Evolutionary conservation across 1,139 yeast species (phyloP), one percentile per base, ranked within the genome.

Genomic region (Blastobotrys serpentis): DNA sequence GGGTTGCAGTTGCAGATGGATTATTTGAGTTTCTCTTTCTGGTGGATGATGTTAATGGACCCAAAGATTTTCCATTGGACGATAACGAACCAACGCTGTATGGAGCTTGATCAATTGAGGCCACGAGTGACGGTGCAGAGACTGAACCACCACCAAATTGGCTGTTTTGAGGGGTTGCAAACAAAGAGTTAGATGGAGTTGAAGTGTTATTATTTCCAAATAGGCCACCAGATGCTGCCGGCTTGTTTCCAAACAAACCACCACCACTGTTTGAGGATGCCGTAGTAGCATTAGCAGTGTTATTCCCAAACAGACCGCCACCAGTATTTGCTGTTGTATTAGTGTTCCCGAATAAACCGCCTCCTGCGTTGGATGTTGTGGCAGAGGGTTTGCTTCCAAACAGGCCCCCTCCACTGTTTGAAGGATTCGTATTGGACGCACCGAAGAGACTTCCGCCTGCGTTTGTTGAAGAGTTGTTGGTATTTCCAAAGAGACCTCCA

Each of bases 91-190:
- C 37, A 8, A 33, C 37, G 13, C 37, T 83, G 60, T 79, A 84
- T 42, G 90, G 87, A 57, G 85, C 83, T 53, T 77, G 82, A 37
- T 77, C 74, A 51, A 74, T 72, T 19, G 79, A 71, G 36, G 78
- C 77, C 5, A 43, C 56, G 50, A 52, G 55, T 26, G 50, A 44
- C 3, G 43, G 26, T 6, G 32, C n/a, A 44, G 23, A 43, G 4
- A 52, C 39, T 11, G 52, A 45, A 23, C 45, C 17, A 18, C 45
- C 17, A 18, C 50, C 38, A 49, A 44, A 32, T 44, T 46, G 34
- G 53, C 48, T 46, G 23, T 51, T 33, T 39, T 52, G 40, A 13
- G 43, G 40, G 7, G 41, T 29, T 13, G 39, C 44, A 21, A 42
- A 32, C 19, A 41, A 8, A 16, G 38, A 30, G 4, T 18, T 11